Evolutionary conservation across 2,329 filamentous ascomycete genomes (phyloP), one percentile per base, ranked within the genome.

Genomic region (Ophiostoma australiae): DNA sequence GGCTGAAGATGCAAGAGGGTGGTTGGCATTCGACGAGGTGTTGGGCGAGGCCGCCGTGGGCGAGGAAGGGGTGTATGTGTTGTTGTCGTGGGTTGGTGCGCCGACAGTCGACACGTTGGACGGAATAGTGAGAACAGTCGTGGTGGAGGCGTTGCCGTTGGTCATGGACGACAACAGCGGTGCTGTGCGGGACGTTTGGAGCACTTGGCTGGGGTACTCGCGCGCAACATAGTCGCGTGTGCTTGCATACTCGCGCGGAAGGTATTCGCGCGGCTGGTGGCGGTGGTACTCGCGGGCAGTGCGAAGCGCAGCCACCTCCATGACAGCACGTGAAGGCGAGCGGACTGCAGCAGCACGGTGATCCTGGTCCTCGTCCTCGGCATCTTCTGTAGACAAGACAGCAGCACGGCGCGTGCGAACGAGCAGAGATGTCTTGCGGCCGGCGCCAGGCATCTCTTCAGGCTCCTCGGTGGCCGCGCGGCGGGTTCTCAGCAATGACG

Each of bases 281-380:
- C 48, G 76, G 74, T 80, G 82, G 41, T 84, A 83, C 63, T 83
- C 80, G 3, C 78, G 77, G 70, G 73, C 76, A 71, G 75, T 76
- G 73, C 75, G 80, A 72, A 73, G 78, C 76, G 73, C 76, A 37
- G 80, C 83, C 69, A 84, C 81, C 72, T 90, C 88, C 0, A 87
- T 89, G 48, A 81, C 79, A 4, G 87, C 86, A 33, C 88, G 82
- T 4, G 87, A 89, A 0, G 87, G 86, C 2, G 84, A 82, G n/a
- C 85, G 83, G 3, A 73, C 85, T 83, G 41, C 33, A 82, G 80
- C n/a, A 76, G 72, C 68, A 41, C 66, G 69, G 23, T 1, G 17
- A 55, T 41, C 55, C 68, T 35, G 48, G 17, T 44, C 27, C 13
- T 69, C 69, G 11, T 85, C 83, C 1, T 86, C 84, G 13, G 85